Conservation (phyloP, 805 yeast genomes). For the Wickerhamomyces pijperi region DNA sequence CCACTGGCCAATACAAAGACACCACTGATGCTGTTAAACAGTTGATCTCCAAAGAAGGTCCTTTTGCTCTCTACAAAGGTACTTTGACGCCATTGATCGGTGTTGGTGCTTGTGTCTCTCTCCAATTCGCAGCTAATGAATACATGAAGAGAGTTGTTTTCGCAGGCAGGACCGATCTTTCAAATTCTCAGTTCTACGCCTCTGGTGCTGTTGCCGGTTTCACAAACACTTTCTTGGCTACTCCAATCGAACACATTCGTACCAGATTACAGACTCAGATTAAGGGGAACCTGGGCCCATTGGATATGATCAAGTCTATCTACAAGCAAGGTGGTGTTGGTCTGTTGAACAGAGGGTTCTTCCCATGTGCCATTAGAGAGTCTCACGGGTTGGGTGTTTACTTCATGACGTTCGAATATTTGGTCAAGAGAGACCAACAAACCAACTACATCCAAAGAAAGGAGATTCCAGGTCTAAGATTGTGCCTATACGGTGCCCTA, state of each 20-base stretch:
- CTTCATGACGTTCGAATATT: constrained; percentile 83
- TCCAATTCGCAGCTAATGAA: constrained; percentile 93
- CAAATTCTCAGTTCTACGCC: constrained; percentile 56
- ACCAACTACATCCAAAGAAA: constrained; percentile 35
- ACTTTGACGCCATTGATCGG: constrained; percentile 89
- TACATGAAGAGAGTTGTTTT: constrained; percentile 75
- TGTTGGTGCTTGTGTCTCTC: constrained; percentile 95
- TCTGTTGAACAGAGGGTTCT: constrained; percentile 70
- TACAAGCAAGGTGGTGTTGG: constrained; percentile 38
- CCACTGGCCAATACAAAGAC: constrained; percentile 62
- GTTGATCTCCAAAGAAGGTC: constrained; percentile 71
- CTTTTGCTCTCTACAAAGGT: constrained; percentile 82
- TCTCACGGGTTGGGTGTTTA: constrained; percentile 82
- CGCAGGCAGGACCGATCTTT: constrained; percentile 28
- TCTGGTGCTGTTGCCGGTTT: constrained; percentile 91
- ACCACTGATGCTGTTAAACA: constrained; percentile 69
- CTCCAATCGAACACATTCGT: constrained; percentile 93
- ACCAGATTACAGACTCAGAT: constrained; percentile 89
- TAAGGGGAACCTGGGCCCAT: constrained; percentile 55
- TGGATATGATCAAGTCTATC: constrained; percentile 56
- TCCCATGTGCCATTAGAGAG: constrained; percentile 78
- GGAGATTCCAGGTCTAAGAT: constrained; percentile 81
- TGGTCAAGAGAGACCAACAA: constrained; percentile 58
- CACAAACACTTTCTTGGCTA: constrained; percentile 78
- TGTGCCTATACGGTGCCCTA: constrained; percentile 80